Base-by-base conservation (phyloP, 2,329 filamentous ascomycete species). In the Magnaporthiopsis rhizophila region DNA sequence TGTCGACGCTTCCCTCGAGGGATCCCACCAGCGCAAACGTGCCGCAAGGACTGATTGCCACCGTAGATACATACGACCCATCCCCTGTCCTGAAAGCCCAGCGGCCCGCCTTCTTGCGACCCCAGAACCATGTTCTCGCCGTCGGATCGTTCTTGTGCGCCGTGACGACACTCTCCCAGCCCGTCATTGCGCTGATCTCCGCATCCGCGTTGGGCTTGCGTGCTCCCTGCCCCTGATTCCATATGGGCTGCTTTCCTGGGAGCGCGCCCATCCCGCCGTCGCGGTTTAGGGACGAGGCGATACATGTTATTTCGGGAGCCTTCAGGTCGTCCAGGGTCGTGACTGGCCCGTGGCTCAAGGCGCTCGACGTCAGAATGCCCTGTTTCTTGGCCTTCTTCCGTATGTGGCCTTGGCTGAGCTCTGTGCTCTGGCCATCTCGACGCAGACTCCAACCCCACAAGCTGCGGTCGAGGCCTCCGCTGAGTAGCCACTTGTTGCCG, bases 61-160 rank as follows among this genome's bases (percentile, higher is more conserved):
- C 92, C 63, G 90, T 94, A 68, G 89, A 86, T 65, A 97, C 94
- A 71, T 92, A 85, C n/a, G 86, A 84, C 24, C 86, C 85, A 76
- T 99, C 95, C 57, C 89, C 85, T 0, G 93, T 97, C 68, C 90
- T 87, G 69, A 99, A 91, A 0, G 90, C 89, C 95, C 95, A 99
- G 67, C 95, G 84, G 13, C 95, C 95, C 61, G 95, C 93, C 70
- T 89, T 88, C 77, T 96, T 97, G 65, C 92, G 88, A 7, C 94
- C 95, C 93, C 95, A 98, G 77, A 97, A 97, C 95, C 95, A 99
- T 1, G 95, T 98, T 63, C 95, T 86, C 24, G 92, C 95, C 72
- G 86, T 90, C 59, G 87, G 84, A 72, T 98, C 94, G 62, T 89
- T 86, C 71, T 89, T 89, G 73, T 99, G 96, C 12, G 92, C 94